Evolutionary conservation across 495 filamentous ascomycete genomes (phyloP), one percentile per base, ranked within the genome.

Genomic region (Platismatia glauca): DNA sequence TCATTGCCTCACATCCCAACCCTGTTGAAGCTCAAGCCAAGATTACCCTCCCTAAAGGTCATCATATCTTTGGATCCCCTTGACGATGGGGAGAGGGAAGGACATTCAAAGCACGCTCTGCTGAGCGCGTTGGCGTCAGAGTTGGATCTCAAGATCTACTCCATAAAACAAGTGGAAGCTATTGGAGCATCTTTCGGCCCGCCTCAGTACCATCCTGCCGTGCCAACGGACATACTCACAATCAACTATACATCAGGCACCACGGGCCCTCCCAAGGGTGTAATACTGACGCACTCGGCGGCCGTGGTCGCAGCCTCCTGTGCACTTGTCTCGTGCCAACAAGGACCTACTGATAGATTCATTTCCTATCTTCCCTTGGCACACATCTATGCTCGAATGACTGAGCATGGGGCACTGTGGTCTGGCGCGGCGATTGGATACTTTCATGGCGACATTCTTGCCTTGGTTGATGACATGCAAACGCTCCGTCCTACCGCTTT

Each of bases 171-270:
- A 59, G 84, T 89, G 4, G 95, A 98, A 75, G 81, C 84, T 52
- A 66, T 96, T 16, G 94, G 95, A 22, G 83, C 78, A 44, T 74
- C 82, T 27, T 82, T 84, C 8, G 86, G 86, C 35, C 80, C 83
- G 38, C 81, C 86, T 50, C 77, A 82, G 71, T 85, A 84, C 57
- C 77, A 78, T 50, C 82, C 87, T 37, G 93, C 94, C 12, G 75
- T 74, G 37, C 83, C 88, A 1, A 81, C 87, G 4, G 91, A 97
- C 70, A 80, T 88, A 68, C 80, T 95, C 61, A 97, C 94, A 38
- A 91, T 98, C 76, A 98, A 97, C 77, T 98, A 98, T 76, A 98
- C 94, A 13, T 95, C 90, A 16, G 94, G 94, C 22, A 98, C 94
- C 13, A 98, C 94, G 0, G 95, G 94, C 9, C 82, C 89, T 65